A percentile compares a stretch with the other conserved stretches of the same genome.
Evolutionary conservation across 176 grass and related monocot genomes (phyloP).

Genomic region (Triticum timopheevii): DNA sequence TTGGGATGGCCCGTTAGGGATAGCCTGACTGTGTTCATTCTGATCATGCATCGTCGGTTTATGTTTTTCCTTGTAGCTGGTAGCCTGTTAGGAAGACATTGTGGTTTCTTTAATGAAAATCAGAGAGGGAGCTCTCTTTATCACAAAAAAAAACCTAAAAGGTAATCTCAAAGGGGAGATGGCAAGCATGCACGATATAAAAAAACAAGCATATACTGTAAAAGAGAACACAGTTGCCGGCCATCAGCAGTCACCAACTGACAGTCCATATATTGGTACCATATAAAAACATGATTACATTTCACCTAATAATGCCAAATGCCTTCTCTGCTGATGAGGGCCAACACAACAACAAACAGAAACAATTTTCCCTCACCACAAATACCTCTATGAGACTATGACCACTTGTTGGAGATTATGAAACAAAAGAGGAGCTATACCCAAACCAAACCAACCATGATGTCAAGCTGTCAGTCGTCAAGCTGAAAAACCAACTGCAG

Average conservation of each 20-base stretch:
- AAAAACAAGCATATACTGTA: not conserved
- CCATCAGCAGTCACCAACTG: conserved; percentile 5
- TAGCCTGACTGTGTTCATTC: too few relatives aligned
- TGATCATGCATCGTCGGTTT: too few relatives aligned
- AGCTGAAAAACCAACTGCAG: conserved; percentile 3
- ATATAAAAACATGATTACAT: conserved; percentile 6
- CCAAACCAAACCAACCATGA: conserved; percentile 20
- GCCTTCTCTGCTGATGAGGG: conserved; percentile 3
- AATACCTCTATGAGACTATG: conserved; percentile 15
- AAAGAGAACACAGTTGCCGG: not conserved
- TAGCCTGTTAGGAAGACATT: too few relatives aligned
- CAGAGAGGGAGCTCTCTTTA: too few relatives aligned
- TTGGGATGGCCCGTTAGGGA: too few relatives aligned
- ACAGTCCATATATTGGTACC: not conserved
- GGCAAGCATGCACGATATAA: not conserved
- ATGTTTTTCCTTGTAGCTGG: too few relatives aligned
- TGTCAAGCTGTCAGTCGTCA: conserved; percentile 20
- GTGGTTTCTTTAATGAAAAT: too few relatives aligned
- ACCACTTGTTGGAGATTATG: conserved; percentile 29
- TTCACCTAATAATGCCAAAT: conserved; percentile 30
- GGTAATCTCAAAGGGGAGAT: not conserved
- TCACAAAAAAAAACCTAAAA: not conserved
- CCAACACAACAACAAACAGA: not conserved
- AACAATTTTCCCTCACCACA: conserved; percentile 16
- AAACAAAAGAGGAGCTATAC: conserved; percentile 26